Conservation (phyloP, 2,329 filamentous ascomycete species). For the Berkeleyomyces basicola region DNA sequence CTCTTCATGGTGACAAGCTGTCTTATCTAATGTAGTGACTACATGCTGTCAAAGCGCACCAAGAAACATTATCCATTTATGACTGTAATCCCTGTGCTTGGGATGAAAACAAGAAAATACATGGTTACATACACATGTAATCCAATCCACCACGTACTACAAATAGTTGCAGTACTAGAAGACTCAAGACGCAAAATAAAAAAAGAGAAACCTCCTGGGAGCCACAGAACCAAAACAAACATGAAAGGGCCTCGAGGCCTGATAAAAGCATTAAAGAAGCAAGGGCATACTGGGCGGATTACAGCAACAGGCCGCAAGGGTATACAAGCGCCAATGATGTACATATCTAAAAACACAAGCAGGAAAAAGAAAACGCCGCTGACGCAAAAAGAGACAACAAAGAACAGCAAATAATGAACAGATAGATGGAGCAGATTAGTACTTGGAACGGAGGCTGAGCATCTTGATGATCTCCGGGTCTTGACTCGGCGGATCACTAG, state of each 20-base stretch:
- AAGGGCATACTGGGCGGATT: background rate
- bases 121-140: too few relatives aligned
- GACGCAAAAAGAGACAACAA: background rate
- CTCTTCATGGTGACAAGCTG: too few relatives aligned
- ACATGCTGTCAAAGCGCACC: too few relatives aligned
- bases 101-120: too few relatives aligned
- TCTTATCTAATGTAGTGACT: too few relatives aligned
- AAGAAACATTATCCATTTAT: too few relatives aligned
- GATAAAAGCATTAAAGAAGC: background rate
- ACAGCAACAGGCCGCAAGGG: background rate
- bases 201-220: too few relatives aligned
- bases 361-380: background rate
- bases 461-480: conserved; percentile 21
- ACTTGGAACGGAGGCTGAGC: conserved; percentile 12
- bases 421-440: background rate
- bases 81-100: too few relatives aligned
- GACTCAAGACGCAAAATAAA: too few relatives aligned
- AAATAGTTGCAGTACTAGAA: too few relatives aligned
- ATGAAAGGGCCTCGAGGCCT: background rate
- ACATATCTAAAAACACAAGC: background rate
- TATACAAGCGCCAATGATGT: conserved; percentile 8
- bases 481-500: conserved; percentile 25
- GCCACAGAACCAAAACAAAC: background rate
- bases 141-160: too few relatives aligned
- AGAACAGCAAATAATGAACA: background rate